Base-by-base conservation (phyloP, 2,329 filamentous ascomycete genomes). In the Microdochium nivale region DNA sequence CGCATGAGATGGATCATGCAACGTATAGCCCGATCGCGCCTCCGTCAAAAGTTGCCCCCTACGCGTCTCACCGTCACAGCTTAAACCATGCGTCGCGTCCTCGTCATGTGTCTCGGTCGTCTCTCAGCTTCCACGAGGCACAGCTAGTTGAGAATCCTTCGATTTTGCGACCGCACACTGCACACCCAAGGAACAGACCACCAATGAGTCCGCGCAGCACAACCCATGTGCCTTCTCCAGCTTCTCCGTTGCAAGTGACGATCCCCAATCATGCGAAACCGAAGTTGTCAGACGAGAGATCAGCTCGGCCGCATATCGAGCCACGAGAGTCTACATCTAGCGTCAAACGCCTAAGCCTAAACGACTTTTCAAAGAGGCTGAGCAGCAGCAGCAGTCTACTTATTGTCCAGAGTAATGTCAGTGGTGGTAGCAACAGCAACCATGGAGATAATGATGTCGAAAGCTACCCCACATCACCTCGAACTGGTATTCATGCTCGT, bases 311-410 rank as follows among this genome's bases (percentile, higher is more conserved):
- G 62, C 48, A 25, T 27, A 7, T 14, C 11, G 74, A 78, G 51
- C 77, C 79, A 56, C 75, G 77, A 30, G 69, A 72, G 48, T 83
- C 80, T 25, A 69, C 69, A 40, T 77, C 75, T 11, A 81, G 76
- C 61, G 67, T 69, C 47, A 83, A 83, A 68, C 73, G 78, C 54
- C 72, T 81, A 51, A 82, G 78, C 67, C 81, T 84, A 57, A 78
- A 74, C 58, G 81, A 85, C 51, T 80, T 83, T 55, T 77, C 79
- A 47, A 80, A 79, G 62, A 71, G 79, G 55, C 64, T 84, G 51
- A 83, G 79, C 58, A 82, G 77, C 62, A 82, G 79, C 49, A 82
- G 78, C 61, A 82, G 76, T 63, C 66, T 82, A 60, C 69, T 84
- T 50, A 70, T 83, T 47, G 72, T 81, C 51, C 78, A 83, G 67